A percentile compares a stretch with the other conserved stretches of the same genome.
Evolutionary conservation across 306 rosid species (phyloP).

Genomic region (Hylodesmum podocarpum): DNA sequence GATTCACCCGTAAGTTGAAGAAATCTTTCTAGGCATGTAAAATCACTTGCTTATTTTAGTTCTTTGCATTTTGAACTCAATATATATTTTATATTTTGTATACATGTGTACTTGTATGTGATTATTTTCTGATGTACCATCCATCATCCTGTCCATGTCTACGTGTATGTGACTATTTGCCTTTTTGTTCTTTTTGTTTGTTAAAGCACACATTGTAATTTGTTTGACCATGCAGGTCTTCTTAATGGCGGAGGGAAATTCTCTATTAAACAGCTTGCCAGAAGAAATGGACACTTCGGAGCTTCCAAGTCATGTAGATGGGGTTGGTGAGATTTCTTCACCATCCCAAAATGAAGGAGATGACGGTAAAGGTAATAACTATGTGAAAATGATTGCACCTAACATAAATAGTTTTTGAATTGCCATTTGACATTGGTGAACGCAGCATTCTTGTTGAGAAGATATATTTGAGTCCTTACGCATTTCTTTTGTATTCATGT

Average conservation of each 20-base stretch:
- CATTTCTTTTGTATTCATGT: background rate
- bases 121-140: no score
- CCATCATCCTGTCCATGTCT: no score
- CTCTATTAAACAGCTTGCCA: conserved; percentile 20
- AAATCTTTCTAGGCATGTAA: no score
- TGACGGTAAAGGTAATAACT: conserved; percentile 57
- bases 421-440: background rate
- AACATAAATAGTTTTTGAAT: background rate
- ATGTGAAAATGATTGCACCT: background rate
- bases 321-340: conserved; percentile 39
- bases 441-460: background rate
- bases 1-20: no score
- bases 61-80: no score
- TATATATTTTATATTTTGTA: no score
- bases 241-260: conserved; percentile 59
- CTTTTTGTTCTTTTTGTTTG: background rate
- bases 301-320: conserved; percentile 38
- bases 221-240: conserved; percentile 20
- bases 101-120: no score
- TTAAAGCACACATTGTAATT: background rate
- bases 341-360: conserved; percentile 49
- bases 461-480: background rate
- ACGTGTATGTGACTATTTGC: no score
- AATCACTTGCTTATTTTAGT: no score
- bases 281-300: conserved; percentile 52